Evolutionary conservation across 1,284 basidiomycete genomes (phyloP).

Genomic region (Ceratobasidium sp.): DNA sequence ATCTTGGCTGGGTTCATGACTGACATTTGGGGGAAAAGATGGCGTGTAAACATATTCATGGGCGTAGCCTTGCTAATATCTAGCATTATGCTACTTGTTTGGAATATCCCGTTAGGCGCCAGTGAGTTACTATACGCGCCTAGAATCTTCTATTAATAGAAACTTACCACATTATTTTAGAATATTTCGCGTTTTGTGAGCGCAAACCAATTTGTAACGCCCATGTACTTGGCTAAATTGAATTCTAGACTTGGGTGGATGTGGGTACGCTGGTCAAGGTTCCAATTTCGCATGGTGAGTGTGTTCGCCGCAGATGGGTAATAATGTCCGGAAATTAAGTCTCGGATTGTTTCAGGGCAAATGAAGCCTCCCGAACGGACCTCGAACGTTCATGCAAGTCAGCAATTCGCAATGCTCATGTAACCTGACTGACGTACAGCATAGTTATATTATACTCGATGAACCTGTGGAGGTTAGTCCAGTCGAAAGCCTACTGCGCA

Average conservation of each 20-base stretch:
- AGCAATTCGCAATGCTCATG: neutral
- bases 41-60: slow-evolving; percentile 37
- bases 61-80: slow-evolving; percentile 25
- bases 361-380: slow-evolving; percentile 27
- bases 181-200: slow-evolving; percentile 37
- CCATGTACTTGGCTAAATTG: no score
- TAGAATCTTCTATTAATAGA: neutral
- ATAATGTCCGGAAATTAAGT: neutral
- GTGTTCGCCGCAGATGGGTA: neutral
- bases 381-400: slow-evolving; percentile 31
- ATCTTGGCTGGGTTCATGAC: slow-evolving; percentile 19
- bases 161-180: neutral
- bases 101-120: slow-evolving; percentile 34
- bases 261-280: slow-evolving; percentile 31
- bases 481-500: neutral
- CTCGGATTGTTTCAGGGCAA: neutral
- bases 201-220: neutral
- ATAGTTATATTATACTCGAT: slow-evolving; percentile 28
- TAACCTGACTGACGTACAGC: neutral
- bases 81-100: slow-evolving; percentile 29
- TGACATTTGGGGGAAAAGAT: slow-evolving; percentile 27
- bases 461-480: slow-evolving; percentile 31
- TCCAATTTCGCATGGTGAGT: slow-evolving; percentile 34
- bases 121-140: neutral
- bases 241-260: slow-evolving; percentile 13